These are phyloP conservation scores for Triglochin maritima DNA, from an alignment of 106 monocot species.

Conservation along the genomic window DNA sequence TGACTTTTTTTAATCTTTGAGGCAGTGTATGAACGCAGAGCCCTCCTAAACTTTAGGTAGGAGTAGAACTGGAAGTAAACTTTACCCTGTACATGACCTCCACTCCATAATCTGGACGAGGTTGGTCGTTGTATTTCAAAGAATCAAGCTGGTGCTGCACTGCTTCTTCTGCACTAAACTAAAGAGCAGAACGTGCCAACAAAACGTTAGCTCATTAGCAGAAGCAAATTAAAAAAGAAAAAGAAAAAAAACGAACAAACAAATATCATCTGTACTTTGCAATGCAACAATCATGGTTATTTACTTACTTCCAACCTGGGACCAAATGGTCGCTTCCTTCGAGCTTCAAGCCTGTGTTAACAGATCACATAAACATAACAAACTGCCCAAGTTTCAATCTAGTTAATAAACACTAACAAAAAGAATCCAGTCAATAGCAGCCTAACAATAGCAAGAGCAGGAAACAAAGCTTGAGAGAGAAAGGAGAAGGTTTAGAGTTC, in stretches of 20 bases:
- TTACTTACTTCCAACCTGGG: constrained; percentile 61
- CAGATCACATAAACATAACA: background rate
- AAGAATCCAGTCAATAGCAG: background rate
- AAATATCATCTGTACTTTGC: background rate
- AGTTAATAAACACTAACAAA: background rate
- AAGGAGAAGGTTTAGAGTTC: no score
- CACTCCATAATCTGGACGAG: constrained; percentile 78
- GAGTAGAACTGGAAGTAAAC: background rate
- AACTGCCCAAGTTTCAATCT: background rate
- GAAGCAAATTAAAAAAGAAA: background rate
- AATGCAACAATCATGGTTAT: background rate
- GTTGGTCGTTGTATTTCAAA: constrained; percentile 84
- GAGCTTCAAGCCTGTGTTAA: constrained; percentile 16
- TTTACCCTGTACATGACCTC: constrained; percentile 95
- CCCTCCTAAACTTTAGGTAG: background rate
- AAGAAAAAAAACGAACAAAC: background rate
- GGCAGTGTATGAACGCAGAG: no score
- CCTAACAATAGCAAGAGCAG: no score
- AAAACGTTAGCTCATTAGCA: constrained; percentile 1
- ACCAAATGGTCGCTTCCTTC: constrained; percentile 74
- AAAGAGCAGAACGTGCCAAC: constrained; percentile 17
- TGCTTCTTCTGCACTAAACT: constrained; percentile 91
- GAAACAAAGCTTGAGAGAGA: no score
- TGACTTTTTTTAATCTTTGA: no score
- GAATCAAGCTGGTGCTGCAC: constrained; percentile 77